These are phyloP conservation scores for Mycena floridula DNA, from an alignment of 768 basidiomycete genomes.

Conservation along the genomic window DNA sequence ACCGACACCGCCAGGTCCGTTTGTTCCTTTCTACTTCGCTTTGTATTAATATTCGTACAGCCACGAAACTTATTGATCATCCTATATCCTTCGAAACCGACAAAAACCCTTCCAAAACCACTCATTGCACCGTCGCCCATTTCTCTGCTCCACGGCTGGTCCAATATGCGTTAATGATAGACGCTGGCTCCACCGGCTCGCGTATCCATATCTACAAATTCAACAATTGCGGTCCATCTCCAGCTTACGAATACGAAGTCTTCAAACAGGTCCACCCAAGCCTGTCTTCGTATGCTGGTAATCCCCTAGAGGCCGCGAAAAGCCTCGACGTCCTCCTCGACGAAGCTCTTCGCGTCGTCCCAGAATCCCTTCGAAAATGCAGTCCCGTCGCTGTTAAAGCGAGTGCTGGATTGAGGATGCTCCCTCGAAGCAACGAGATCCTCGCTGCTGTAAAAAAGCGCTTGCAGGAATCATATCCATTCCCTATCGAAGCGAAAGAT, in stretches of 20 bases:
- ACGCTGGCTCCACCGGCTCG: conserved; percentile 96
- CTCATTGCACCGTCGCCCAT: conserved; percentile 60
- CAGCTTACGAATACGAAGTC: conserved; percentile 87
- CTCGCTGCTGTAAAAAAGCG: conserved; percentile 64
- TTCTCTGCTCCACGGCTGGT: conserved; percentile 50
- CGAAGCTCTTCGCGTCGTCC: conserved; percentile 76
- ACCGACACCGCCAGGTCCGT: conserved; percentile 4
- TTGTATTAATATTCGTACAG: too few species aligned
- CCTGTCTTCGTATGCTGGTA: conserved; percentile 54
- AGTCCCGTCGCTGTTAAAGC: conserved; percentile 87
- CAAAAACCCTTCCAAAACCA: conserved; percentile 66
- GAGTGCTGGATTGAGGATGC: conserved; percentile 76
- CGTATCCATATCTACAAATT: conserved; percentile 99
- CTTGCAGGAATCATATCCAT: conserved; percentile 58
- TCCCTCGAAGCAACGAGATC: conserved; percentile 66
- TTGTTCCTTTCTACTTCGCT: too few species aligned
- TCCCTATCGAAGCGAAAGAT: conserved; percentile 42
- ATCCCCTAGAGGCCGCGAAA: conserved; percentile 66
- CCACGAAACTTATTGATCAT: conserved; percentile 7
- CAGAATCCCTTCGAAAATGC: conserved; percentile 52
- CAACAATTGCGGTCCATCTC: conserved; percentile 76
- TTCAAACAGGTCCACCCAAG: conserved; percentile 83
- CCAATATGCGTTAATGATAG: conserved; percentile 95
- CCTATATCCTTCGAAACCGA: conserved; percentile 58
- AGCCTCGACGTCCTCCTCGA: conserved; percentile 77